Evolutionary conservation across 305 asterid genomes (phyloP).

Genomic region (Lippia alba): DNA sequence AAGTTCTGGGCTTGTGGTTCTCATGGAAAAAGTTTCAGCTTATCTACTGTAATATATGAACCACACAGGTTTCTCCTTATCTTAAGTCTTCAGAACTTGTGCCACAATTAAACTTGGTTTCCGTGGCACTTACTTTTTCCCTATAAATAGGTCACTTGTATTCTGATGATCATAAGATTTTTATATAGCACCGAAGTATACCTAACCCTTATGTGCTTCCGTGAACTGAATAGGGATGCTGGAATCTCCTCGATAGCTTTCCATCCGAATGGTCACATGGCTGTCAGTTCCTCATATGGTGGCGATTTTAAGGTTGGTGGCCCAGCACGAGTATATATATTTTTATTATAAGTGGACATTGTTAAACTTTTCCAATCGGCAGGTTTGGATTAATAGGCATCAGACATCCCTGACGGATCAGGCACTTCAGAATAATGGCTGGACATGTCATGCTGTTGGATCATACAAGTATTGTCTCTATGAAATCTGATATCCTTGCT

Average conservation of each 20-base stretch:
- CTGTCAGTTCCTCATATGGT: conserved; percentile 78
- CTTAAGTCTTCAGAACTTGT: conserved; percentile 26
- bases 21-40: conserved; percentile 64
- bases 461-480: conserved; percentile 78
- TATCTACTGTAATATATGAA: conserved; percentile 91
- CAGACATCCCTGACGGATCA: conserved; percentile 47
- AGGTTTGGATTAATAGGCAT: conserved; percentile 74
- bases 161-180: conserved; percentile 6
- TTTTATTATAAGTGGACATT: conserved; percentile 24
- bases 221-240: conserved; percentile 59
- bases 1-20: conserved; percentile 81
- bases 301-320: conserved; percentile 86
- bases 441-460: conserved; percentile 97
- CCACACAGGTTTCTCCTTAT: conserved; percentile 80
- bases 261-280: conserved; percentile 77
- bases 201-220: conserved; percentile 27
- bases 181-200: conserved; percentile 1
- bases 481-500: conserved; percentile 21
- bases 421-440: conserved; percentile 57
- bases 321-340: conserved; percentile 14
- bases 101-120: conserved; percentile 15
- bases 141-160: conserved; percentile 1
- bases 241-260: conserved; percentile 76
- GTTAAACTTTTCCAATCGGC: conserved; percentile 33
- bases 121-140: conserved; percentile 3